A percentile compares a stretch with the other conserved stretches of the same genome.
Conservation (phyloP, 257 asterid genomes). For the Solanum paucissectum region DNA sequence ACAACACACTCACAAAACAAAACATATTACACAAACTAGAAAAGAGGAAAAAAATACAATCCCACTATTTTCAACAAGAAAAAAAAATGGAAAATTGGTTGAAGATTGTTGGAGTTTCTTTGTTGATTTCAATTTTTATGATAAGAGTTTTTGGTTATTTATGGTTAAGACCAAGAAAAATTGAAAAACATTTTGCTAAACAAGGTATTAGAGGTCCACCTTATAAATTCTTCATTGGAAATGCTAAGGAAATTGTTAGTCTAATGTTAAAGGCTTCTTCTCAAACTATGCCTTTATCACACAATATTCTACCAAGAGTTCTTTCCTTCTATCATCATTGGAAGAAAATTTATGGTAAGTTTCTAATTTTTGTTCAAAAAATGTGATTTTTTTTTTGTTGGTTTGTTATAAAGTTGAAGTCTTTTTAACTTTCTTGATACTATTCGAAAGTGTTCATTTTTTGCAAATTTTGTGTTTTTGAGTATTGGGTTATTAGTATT, state of each 20-base stretch:
- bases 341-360: constrained; percentile 39
- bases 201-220: constrained; percentile 47
- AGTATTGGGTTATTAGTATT: not conserved
- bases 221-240: constrained; percentile 31
- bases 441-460: not conserved
- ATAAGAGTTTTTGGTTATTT: constrained; percentile 11
- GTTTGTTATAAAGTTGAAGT: not conserved
- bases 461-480: not conserved
- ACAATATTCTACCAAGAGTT: constrained; percentile 38
- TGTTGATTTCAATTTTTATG: not conserved
- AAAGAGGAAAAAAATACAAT: not conserved
- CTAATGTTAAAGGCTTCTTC: constrained; percentile 37
- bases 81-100: not conserved
- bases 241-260: constrained; percentile 41
- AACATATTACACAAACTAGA: not conserved
- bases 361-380: not conserved
- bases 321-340: constrained; percentile 44
- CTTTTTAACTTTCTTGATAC: not conserved
- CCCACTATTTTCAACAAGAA: not conserved
- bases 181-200: constrained; percentile 34
- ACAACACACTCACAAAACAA: constrained; percentile 5
- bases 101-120: constrained; percentile 3
- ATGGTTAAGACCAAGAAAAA: constrained; percentile 37
- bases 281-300: constrained; percentile 30
- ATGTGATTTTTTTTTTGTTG: not conserved